Evolutionary conservation across 2,329 filamentous ascomycete genomes (phyloP).

Genomic region (Diplodia corticola): DNA sequence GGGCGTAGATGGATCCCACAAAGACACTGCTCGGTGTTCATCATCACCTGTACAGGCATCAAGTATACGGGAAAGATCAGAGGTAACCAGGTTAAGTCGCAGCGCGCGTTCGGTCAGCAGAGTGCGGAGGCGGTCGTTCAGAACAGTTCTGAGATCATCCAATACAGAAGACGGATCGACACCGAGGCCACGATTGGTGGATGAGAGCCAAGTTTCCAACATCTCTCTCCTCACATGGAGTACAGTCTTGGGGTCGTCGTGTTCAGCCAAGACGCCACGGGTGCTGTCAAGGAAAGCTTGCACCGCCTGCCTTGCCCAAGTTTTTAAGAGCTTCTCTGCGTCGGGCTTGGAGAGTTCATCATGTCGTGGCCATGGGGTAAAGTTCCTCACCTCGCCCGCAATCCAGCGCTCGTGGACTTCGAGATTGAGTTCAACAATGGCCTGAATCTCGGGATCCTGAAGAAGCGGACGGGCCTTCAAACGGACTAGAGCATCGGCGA

Average conservation of each 20-base stretch:
- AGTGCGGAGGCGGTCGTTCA: slow-evolving; percentile 67
- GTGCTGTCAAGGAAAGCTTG: slow-evolving; percentile 57
- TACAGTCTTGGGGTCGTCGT: slow-evolving; percentile 67
- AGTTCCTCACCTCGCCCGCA: slow-evolving; percentile 76
- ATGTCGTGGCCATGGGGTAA: slow-evolving; percentile 83
- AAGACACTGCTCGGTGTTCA: slow-evolving; percentile 50
- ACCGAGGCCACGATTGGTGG: slow-evolving; percentile 63
- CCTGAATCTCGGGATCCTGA: slow-evolving; percentile 66
- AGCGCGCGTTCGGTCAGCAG: slow-evolving; percentile 65
- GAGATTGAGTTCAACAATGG: slow-evolving; percentile 69
- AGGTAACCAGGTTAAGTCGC: slow-evolving; percentile 65
- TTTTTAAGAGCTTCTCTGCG: slow-evolving; percentile 42
- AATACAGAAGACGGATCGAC: slow-evolving; percentile 69
- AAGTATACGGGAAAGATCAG: slow-evolving; percentile 63
- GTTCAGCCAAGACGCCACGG: slow-evolving; percentile 58
- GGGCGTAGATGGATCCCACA: slow-evolving; percentile 69
- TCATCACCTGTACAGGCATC: slow-evolving; percentile 54
- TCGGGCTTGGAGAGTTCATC: slow-evolving; percentile 59
- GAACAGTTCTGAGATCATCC: slow-evolving; percentile 64
- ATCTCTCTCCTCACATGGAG: slow-evolving; percentile 69
- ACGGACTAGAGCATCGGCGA: slow-evolving; percentile 67
- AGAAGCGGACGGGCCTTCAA: slow-evolving; percentile 72
- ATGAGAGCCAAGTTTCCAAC: slow-evolving; percentile 73
- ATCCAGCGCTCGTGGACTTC: slow-evolving; percentile 81
- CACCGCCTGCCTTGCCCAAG: slow-evolving; percentile 45